phyloP scores from a whole-genome alignment of 2,329 filamentous ascomycete species.

The Hortaea sp. region DNA sequence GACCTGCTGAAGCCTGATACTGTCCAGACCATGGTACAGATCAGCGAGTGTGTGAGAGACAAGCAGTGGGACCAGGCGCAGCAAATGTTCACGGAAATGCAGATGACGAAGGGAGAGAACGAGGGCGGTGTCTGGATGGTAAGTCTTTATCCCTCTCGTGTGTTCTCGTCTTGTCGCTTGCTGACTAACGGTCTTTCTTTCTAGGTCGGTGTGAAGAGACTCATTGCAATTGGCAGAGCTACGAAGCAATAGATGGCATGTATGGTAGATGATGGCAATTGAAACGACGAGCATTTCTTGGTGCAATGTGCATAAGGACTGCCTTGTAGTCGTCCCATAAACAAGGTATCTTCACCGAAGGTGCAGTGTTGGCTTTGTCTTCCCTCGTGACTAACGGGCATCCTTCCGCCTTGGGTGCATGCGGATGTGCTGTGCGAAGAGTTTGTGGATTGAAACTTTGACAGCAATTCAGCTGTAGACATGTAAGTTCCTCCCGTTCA shows the following conservation, averaged over 20 bases:
- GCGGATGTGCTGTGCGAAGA: no score
- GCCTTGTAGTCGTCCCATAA: no score
- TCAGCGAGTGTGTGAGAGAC: slow-evolving; percentile 34
- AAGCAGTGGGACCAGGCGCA: slow-evolving; percentile 37
- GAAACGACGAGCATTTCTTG: no score
- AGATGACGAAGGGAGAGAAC: slow-evolving; percentile 36
- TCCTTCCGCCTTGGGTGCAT: no score
- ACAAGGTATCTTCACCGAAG: no score
- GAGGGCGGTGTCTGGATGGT: slow-evolving; percentile 44
- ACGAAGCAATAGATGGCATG: slow-evolving; percentile 13
- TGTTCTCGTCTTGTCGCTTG: not conserved
- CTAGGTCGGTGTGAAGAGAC: slow-evolving; percentile 29
- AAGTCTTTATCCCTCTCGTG: slow-evolving; percentile 18
- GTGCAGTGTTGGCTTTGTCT: no score
- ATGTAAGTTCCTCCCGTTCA: no score
- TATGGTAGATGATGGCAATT: no score
- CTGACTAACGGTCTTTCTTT: slow-evolving; percentile 2
- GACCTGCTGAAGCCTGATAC: slow-evolving; percentile 77
- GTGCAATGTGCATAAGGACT: no score
- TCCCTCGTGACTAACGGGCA: no score
- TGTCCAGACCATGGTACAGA: slow-evolving; percentile 53
- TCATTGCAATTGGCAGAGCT: slow-evolving; percentile 30
- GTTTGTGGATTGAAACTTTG: no score
- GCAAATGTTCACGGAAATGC: slow-evolving; percentile 35
- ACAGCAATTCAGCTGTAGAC: no score